Percentiles rank a stretch among this genome's conserved stretches.
These are phyloP conservation scores for Pisolithus marmoratus DNA, from an alignment of 768 basidiomycete species.

Conservation along the genomic window DNA sequence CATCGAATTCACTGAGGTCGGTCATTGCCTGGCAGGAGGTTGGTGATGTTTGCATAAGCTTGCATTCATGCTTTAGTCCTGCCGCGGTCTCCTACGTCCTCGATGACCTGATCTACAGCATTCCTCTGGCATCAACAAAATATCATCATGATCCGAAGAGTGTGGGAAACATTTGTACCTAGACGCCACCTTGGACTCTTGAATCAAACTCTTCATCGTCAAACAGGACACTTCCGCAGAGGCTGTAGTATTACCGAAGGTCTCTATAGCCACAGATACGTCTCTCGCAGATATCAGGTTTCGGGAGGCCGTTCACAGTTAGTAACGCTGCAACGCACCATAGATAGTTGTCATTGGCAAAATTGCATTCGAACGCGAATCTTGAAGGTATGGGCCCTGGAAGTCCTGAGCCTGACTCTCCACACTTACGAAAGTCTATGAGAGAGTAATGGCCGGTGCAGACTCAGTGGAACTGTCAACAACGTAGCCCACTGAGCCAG, in stretches of 20 bases:
- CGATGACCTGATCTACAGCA: no score
- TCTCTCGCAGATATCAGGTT: not conserved
- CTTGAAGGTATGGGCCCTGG: conserved; percentile 71
- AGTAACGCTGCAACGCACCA: conserved; percentile 36
- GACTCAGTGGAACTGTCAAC: conserved; percentile 56
- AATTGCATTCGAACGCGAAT: conserved; percentile 65
- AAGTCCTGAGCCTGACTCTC: not conserved
- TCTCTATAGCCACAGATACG: conserved; percentile 78
- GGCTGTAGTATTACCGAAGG: conserved; percentile 81
- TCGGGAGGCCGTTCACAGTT: conserved; percentile 16
- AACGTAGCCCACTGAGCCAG: conserved; percentile 76
- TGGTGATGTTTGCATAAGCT: no score
- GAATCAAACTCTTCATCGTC: conserved; percentile 74
- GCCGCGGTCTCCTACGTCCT: no score
- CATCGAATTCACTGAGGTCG: no score
- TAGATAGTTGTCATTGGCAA: conserved; percentile 60
- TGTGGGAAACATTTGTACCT: conserved; percentile 44
- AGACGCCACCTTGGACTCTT: conserved; percentile 76
- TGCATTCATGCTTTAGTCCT: no score
- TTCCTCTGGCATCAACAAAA: no score
- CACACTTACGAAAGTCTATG: conserved; percentile 39
- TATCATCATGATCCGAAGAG: no score
- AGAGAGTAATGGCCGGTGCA: conserved; percentile 75
- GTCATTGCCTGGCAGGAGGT: no score
- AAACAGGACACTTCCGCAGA: conserved; percentile 77